Percentiles rank a stretch among this genome's conserved stretches.
Conservation (phyloP, 2,329 filamentous ascomycete species). For the Scleromitrula shiraiana region DNA sequence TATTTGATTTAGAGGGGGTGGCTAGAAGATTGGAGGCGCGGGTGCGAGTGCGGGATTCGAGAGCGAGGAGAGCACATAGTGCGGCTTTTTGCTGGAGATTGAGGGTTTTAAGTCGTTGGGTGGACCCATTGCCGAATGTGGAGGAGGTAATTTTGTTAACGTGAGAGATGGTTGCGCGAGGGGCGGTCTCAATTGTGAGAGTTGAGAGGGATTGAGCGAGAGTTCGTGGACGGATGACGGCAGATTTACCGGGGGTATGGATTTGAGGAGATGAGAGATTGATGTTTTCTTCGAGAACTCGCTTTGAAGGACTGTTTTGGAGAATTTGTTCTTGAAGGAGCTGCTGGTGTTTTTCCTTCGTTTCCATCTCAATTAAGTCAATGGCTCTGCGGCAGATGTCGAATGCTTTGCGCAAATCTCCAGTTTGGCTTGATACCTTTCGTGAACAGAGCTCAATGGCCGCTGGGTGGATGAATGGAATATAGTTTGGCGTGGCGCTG, state of each 20-base stretch:
- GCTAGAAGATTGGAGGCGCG: conserved; percentile 36
- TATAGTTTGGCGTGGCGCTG: conserved; percentile 45
- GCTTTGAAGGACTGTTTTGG: conserved; percentile 61
- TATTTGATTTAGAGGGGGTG: conserved; percentile 55
- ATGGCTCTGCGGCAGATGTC: conserved; percentile 87
- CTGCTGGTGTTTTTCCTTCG: conserved; percentile 63
- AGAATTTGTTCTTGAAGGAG: conserved; percentile 48
- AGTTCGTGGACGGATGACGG: conserved; percentile 30
- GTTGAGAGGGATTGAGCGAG: conserved; percentile 41
- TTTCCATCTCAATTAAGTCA: conserved; percentile 82
- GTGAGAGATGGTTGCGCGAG: conserved; percentile 81
- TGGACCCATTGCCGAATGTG: conserved; percentile 82
- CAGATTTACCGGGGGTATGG: conserved; percentile 31
- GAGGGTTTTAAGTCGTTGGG: conserved; percentile 73
- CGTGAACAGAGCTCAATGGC: conserved; percentile 91
- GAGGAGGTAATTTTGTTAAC: conserved; percentile 85
- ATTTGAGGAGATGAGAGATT: conserved; percentile 56
- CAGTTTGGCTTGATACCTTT: conserved; percentile 90
- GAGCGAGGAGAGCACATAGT: conserved; percentile 76
- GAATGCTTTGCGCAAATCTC: conserved; percentile 90
- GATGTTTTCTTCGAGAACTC: conserved; percentile 70
- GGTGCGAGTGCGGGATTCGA: conserved; percentile 66
- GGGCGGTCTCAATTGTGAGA: conserved; percentile 71
- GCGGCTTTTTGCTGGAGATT: conserved; percentile 97
- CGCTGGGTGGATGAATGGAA: conserved; percentile 88